Evolutionary conservation across 306 rosid genomes (phyloP), one percentile per base, ranked within the genome.

Genomic region (Corylus heterophylla): DNA sequence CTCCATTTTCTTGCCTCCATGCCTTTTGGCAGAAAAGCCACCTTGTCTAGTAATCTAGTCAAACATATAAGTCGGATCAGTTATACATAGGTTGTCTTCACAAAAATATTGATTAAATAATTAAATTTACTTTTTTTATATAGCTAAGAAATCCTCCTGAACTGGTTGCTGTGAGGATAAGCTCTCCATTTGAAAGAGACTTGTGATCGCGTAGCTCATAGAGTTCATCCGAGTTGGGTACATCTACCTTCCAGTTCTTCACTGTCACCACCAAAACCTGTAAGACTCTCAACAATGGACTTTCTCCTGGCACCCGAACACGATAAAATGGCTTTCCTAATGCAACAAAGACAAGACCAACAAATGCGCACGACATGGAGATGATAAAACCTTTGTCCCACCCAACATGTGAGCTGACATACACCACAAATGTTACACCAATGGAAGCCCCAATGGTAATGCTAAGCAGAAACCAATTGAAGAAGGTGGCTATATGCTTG

Each of bases 391-490:
- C 89, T 58, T 59, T 82, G 44, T 86, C 81, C 90, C 92, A 90
- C 7, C 61, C 58, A 12, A 4, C 3, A 18, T 69, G 48, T 4
- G 76, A 22, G 89, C 90, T 86, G 9, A 81, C 86, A 64, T 86
- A 90, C 44, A 90, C 90, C 16, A 88, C 87, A 80, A 84, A 83
- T 48, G 81, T 84, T 67, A 88, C 94, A 27, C 94, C 90, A 22
- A 82, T 12, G 77, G 77, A 69, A 16, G 91, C 89, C 1, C 93
- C 91, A 12, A 79, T 25, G 14, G 87, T 84, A 47, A 82, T 51
- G 18, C 90, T 84, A 52, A 88, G 87, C 80, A 88, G 61, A 54
- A 88, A 73, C 91, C 91, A 90, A 55, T 90, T 88, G 87, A 90
- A 88, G 85, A 84, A 88, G 64, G 82, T 82, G 44, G 86, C 91